Percentiles rank a stretch among this genome's conserved stretches.
These are phyloP conservation scores for Cryptococcus hybrid DNA, from an alignment of 1,284 basidiomycete genomes.

Conservation along the genomic window DNA sequence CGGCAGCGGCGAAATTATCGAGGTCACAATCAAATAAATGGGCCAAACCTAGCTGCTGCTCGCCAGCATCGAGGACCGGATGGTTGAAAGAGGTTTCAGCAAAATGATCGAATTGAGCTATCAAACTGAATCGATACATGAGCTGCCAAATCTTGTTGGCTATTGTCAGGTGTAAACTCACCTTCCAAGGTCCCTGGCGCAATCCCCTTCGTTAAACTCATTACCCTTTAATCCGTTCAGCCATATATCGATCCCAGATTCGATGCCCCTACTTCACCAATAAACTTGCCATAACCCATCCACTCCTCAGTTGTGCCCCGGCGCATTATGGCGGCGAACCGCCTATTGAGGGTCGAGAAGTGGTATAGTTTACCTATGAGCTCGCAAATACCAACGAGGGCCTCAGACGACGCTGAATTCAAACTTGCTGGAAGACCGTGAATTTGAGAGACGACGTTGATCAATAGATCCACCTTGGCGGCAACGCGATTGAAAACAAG, in stretches of 20 bases:
- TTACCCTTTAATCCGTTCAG: slow-evolving; percentile 78
- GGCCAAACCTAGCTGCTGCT: slow-evolving; percentile 80
- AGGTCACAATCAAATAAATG: slow-evolving; percentile 81
- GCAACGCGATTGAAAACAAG: slow-evolving; percentile 85
- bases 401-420: slow-evolving; percentile 71
- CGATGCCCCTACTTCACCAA: slow-evolving; percentile 76
- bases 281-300: slow-evolving; percentile 77
- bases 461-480: slow-evolving; percentile 80
- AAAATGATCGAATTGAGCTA: slow-evolving; percentile 87
- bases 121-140: slow-evolving; percentile 58
- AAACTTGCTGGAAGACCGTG: slow-evolving; percentile 80
- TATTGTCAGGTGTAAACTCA: slow-evolving; percentile 49
- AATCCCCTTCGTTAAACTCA: slow-evolving; percentile 89
- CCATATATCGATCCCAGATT: slow-evolving; percentile 88
- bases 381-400: slow-evolving; percentile 85
- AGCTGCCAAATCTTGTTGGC: neutral
- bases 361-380: slow-evolving; percentile 76
- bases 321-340: slow-evolving; percentile 76
- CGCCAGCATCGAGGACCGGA: slow-evolving; percentile 79
- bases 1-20: slow-evolving; percentile 85
- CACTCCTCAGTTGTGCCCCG: slow-evolving; percentile 78
- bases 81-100: slow-evolving; percentile 77
- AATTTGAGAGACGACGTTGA: slow-evolving; percentile 70
- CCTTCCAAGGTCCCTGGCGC: slow-evolving; percentile 83
- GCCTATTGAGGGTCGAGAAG: slow-evolving; percentile 77